Base-by-base conservation (phyloP, 495 filamentous ascomycete species). In the Stereocaulon alpinum region DNA sequence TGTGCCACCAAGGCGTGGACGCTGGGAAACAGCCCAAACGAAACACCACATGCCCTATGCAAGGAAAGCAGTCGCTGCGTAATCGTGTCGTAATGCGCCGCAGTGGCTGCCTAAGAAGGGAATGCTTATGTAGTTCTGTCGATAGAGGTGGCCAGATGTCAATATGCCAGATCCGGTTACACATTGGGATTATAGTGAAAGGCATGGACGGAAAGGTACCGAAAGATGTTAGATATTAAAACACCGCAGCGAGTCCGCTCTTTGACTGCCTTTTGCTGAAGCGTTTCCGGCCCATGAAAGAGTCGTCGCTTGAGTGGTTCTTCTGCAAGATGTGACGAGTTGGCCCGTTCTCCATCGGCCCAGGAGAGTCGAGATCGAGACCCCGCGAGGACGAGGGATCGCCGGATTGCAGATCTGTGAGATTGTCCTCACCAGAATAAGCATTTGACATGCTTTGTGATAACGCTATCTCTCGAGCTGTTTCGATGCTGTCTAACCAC, bases 211-310 rank as follows among this genome's bases (percentile, higher is more conserved):
- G 11, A 22, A n/a, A 4, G n/a, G 6, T 32, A 34, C n/a, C 5
- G 10, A 12, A 22, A 18, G 11, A 30, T 5, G 11, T 15, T 30
- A 18, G 5, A 17, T 12, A 10, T 80, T 71, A 92, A 66, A 92
- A 91, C 34, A 87, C 86, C 40, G 90, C 85, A 14, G 89, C 88
- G 29, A 95, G 77, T 20, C 90, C 90, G 67, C 86, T 93, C 73
- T 94, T 95, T 9, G 86, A 91, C 72, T 93, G 88, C 60, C 91
- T 78, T 68, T 88, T 88, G 70, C 87, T 92, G 72, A 96, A 96
- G 40, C 90, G 78, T 69, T 94, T 89, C 54, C 83, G 80, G 64
- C 80, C 79, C 29, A 64, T 64, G n/a, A 60, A 60, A 15, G 74
- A 73, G 4, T 64, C 58, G 10, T 58, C 11, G 72, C 62, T 55